Percentiles rank a stretch among this genome's conserved stretches.
phyloP scores from a whole-genome alignment of 345 rosid genomes.

The sweet orange (Citrus sinensis) region DNA sequence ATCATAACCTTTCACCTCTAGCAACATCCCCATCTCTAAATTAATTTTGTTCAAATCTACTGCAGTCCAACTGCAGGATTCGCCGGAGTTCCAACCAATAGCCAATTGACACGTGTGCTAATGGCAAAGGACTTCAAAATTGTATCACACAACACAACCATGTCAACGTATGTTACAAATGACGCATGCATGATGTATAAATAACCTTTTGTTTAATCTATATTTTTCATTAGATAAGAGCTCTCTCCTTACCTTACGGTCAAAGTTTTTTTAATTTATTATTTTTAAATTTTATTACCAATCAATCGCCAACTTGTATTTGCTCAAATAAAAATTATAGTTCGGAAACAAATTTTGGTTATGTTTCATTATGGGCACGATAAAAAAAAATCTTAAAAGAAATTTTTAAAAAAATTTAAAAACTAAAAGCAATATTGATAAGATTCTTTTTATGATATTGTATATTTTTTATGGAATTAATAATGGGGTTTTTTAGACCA shows the following conservation, averaged over 20 bases:
- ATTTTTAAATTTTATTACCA: no score
- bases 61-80: background rate
- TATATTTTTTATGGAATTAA: no score
- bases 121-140: background rate
- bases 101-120: background rate
- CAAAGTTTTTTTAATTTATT: no score
- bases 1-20: background rate
- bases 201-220: background rate
- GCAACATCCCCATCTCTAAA: background rate
- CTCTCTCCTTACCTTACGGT: no score
- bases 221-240: background rate
- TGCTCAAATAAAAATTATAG: background rate
- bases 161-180: background rate
- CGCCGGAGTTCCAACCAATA: background rate
- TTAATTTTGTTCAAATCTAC: background rate
- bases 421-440: no score
- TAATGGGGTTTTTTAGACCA: no score
- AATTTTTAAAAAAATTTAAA: no score
- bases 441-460: no score
- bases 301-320: no score
- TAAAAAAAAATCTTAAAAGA: no score
- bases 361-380: background rate
- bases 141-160: background rate
- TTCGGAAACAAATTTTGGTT: background rate
- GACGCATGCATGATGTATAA: background rate